These are phyloP conservation scores for Leccinum rimulosum DNA, from an alignment of 768 basidiomycete species.

Conservation along the genomic window DNA sequence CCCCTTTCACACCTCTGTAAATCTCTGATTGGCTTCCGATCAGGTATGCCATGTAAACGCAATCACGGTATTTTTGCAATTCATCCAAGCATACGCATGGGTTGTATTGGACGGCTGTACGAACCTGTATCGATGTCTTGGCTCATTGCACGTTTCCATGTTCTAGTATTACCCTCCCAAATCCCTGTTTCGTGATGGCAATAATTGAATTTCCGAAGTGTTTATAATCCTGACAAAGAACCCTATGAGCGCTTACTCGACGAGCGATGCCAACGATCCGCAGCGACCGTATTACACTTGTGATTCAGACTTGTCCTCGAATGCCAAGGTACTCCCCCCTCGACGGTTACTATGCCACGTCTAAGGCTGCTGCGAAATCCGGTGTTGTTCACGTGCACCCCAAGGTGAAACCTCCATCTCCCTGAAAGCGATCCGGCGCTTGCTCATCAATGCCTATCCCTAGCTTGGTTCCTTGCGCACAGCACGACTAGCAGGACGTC, in stretches of 20 bases:
- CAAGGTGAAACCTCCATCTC: neutral
- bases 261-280: neutral
- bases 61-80: conserved; percentile 24
- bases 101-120: conserved; percentile 33
- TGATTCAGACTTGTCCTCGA: neutral
- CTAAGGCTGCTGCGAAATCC: neutral
- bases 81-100: conserved; percentile 20
- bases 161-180: conserved; percentile 32
- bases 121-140: conserved; percentile 34
- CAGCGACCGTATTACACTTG: neutral
- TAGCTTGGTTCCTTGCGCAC: conserved; percentile 3
- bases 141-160: conserved; percentile 31
- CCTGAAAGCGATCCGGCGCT: conserved; percentile 5
- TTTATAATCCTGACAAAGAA: conserved; percentile 9
- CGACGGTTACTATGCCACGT: neutral
- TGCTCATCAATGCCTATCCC: neutral
- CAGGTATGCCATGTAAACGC: conserved; percentile 54
- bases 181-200: conserved; percentile 17
- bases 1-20: neutral
- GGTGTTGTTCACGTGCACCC: neutral
- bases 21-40: conserved; percentile 1
- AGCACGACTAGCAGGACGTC: neutral
- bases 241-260: neutral
- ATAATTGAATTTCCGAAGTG: conserved; percentile 15
- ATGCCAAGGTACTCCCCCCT: neutral